A percentile compares a stretch with the other conserved stretches of the same genome.
These are phyloP conservation scores for Fraxinus pennsylvanica DNA, from an alignment of 257 asterid species.

Conservation along the genomic window DNA sequence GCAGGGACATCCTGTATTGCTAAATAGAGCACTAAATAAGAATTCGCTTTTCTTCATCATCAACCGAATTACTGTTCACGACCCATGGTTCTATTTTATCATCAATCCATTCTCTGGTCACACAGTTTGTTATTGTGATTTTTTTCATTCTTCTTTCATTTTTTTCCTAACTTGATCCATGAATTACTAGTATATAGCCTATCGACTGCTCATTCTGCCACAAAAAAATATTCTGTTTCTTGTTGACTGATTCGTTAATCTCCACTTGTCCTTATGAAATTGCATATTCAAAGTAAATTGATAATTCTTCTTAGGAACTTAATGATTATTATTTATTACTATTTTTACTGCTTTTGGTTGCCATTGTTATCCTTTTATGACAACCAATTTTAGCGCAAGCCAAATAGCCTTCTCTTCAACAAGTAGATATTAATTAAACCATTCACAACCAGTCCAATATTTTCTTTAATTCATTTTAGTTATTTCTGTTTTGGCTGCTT, in stretches of 20 bases:
- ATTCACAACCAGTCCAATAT: background rate
- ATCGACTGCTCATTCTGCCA: background rate
- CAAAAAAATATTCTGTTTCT: background rate
- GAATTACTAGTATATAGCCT: background rate
- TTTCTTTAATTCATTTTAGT: conserved; percentile 19
- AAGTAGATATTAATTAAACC: background rate
- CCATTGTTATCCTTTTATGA: background rate
- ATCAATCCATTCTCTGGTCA: too few species aligned
- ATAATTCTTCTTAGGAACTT: too few species aligned
- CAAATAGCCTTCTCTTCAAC: background rate
- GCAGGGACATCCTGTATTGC: too few species aligned
- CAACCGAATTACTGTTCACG: too few species aligned
- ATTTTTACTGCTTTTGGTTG: conserved; percentile 1
- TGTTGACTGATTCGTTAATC: background rate
- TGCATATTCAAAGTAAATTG: background rate
- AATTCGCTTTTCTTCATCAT: too few species aligned
- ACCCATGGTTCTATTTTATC: too few species aligned
- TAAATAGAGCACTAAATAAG: too few species aligned
- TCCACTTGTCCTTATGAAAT: background rate
- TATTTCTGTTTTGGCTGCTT: conserved; percentile 26
- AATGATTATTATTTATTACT: too few species aligned
- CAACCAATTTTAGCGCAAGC: background rate
- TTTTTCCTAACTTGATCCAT: background rate
- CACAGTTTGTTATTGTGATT: background rate
- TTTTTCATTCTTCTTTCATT: background rate